These are phyloP conservation scores for Aquilaria yunnanensis DNA, from an alignment of 345 rosid genomes.

Conservation along the genomic window DNA sequence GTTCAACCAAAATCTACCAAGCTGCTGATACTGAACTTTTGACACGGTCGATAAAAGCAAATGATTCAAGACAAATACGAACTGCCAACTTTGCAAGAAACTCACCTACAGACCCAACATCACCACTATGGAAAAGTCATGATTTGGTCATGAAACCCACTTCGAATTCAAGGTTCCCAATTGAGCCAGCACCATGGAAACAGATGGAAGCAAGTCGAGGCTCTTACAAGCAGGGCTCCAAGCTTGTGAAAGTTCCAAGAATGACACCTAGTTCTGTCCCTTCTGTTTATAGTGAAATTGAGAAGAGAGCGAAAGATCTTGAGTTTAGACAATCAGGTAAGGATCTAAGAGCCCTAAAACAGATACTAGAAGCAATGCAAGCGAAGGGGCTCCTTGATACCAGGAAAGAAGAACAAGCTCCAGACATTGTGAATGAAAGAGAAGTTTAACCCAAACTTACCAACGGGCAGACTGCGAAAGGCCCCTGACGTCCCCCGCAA, in stretches of 20 bases:
- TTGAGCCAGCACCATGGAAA: conserved; percentile 95
- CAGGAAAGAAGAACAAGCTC: conserved; percentile 54
- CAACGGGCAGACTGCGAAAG: conserved; percentile 30
- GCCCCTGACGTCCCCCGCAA: conserved; percentile 21
- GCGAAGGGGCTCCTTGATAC: conserved; percentile 63
- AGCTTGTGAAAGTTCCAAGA: conserved; percentile 38
- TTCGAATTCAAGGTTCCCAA: conserved; percentile 56
- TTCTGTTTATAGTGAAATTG: conserved; percentile 74
- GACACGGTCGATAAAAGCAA: conserved; percentile 38
- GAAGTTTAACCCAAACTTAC: conserved; percentile 33
- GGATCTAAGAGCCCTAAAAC: conserved; percentile 85
- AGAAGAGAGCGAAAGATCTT: conserved; percentile 66
- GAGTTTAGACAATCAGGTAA: conserved; percentile 78
- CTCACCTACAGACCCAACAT: conserved; percentile 52
- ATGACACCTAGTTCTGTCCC: conserved; percentile 37
- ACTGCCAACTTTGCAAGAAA: conserved; percentile 46
- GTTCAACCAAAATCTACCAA: conserved; percentile 21
- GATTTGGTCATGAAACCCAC: conserved; percentile 70
- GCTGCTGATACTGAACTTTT: conserved; percentile 36
- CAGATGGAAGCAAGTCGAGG: conserved; percentile 46
- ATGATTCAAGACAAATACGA: conserved; percentile 32
- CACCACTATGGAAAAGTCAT: conserved; percentile 70
- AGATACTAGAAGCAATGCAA: conserved; percentile 77
- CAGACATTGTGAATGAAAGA: conserved; percentile 33
- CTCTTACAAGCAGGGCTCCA: conserved; percentile 42